These are phyloP conservation scores for Boletus coccyginus DNA, from an alignment of 768 basidiomycete genomes.

Conservation along the genomic window DNA sequence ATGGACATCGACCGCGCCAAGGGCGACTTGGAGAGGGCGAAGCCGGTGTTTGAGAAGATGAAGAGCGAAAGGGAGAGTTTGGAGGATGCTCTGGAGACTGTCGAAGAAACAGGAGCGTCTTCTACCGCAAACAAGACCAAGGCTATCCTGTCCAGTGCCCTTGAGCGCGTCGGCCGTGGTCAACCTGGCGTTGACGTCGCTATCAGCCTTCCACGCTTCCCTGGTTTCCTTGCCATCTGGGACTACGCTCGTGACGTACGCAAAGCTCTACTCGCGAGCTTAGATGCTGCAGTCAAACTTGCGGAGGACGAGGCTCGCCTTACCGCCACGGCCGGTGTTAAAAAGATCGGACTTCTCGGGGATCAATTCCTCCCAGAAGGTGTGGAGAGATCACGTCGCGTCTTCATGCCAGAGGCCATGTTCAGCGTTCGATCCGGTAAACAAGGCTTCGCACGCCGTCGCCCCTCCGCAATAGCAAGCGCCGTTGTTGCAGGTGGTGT, in stretches of 20 bases:
- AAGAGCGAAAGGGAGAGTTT: constrained; percentile 66
- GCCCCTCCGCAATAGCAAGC: constrained; percentile 33
- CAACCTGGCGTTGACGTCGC: constrained; percentile 56
- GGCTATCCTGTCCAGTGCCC: constrained; percentile 57
- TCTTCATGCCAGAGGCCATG: constrained; percentile 99
- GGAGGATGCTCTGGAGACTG: constrained; percentile 72
- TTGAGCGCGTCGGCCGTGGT: constrained; percentile 77
- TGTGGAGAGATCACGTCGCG: constrained; percentile 75
- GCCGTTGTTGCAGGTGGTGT: constrained; percentile 74
- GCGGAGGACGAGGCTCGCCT: constrained; percentile 83
- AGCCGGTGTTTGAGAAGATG: constrained; percentile 90
- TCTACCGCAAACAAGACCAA: constrained; percentile 53
- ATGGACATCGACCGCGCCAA: constrained; percentile 70
- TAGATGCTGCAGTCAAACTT: constrained; percentile 75
- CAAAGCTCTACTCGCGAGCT: constrained; percentile 66
- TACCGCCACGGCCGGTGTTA: constrained; percentile 62
- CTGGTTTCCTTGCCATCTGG: constrained; percentile 80
- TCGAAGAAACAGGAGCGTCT: constrained; percentile 74
- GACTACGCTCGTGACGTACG: constrained; percentile 84
- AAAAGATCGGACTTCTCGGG: constrained; percentile 63
- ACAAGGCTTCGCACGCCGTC: constrained; percentile 38
- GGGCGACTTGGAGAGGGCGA: constrained; percentile 61
- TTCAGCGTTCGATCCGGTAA: constrained; percentile 59
- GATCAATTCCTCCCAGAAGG: constrained; percentile 76
- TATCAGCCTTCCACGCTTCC: constrained; percentile 71